Percentiles rank a stretch among this genome's conserved stretches.
These are phyloP conservation scores for Plantago coronopus DNA, from an alignment of 305 asterid species.

Conservation along the genomic window DNA sequence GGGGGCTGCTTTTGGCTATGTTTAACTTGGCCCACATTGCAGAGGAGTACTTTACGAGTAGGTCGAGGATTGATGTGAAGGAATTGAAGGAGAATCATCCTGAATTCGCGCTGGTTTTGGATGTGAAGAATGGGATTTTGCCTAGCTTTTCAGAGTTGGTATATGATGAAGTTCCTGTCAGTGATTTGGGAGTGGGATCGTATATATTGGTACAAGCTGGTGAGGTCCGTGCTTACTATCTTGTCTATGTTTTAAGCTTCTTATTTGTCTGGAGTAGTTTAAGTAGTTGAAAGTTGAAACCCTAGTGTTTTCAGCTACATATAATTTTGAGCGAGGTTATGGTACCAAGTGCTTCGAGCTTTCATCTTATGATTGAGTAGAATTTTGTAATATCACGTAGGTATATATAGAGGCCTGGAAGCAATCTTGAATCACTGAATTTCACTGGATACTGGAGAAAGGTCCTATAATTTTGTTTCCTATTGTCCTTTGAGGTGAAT, in stretches of 20 bases:
- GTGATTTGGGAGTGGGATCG: slow-evolving; percentile 74
- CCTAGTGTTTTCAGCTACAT: too few species aligned
- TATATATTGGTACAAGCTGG: slow-evolving; percentile 97
- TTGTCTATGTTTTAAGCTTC: slow-evolving; percentile 13
- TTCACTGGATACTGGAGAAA: neutral
- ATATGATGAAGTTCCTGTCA: slow-evolving; percentile 71
- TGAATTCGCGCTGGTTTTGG: slow-evolving; percentile 73
- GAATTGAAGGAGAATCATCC: slow-evolving; percentile 89
- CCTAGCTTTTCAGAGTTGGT: slow-evolving; percentile 66
- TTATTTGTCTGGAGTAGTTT: neutral
- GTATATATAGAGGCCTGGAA: neutral
- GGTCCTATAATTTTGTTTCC: neutral
- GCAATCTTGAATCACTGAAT: neutral
- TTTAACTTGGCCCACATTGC: slow-evolving; percentile 97
- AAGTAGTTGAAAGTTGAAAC: too few species aligned
- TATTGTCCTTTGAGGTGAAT: neutral
- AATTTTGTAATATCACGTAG: neutral
- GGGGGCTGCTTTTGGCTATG: slow-evolving; percentile 97
- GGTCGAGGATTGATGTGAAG: slow-evolving; percentile 82
- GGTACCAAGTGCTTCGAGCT: too few species aligned
- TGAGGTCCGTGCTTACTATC: slow-evolving; percentile 69
- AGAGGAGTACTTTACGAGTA: slow-evolving; percentile 89
- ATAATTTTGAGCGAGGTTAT: too few species aligned
- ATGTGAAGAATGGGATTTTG: slow-evolving; percentile 40
- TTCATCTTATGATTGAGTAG: too few species aligned